phyloP scores from a whole-genome alignment of 2,329 filamentous ascomycete species.

The Rhynchosporium agropyri region DNA sequence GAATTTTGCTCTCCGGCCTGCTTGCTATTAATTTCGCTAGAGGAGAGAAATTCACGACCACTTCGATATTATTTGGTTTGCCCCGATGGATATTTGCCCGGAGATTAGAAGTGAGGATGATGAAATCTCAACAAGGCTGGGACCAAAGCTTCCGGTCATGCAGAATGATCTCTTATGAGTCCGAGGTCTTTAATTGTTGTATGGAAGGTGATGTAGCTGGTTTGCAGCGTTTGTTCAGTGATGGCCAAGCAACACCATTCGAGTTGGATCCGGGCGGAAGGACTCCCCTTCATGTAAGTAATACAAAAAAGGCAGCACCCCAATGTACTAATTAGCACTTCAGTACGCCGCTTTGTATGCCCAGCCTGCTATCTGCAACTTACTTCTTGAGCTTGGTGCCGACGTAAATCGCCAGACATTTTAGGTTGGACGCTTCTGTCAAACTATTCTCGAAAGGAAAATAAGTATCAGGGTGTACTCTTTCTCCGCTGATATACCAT shows the following conservation, averaged over 20 bases:
- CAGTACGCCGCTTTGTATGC: conserved; percentile 6
- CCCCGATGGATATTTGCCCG: conserved; percentile 21
- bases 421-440: neutral
- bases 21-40: neutral
- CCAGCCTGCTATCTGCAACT: neutral
- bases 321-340: neutral
- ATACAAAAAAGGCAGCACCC: neutral
- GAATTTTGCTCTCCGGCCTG: neutral
- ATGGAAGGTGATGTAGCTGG: conserved; percentile 16
- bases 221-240: neutral
- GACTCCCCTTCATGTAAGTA: neutral
- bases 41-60: neutral
- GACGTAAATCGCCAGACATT: neutral
- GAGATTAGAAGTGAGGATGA: conserved; percentile 17
- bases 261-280: neutral
- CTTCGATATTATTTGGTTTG: conserved; percentile 10
- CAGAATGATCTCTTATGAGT: conserved; percentile 15
- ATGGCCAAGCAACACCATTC: neutral
- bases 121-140: conserved; percentile 22
- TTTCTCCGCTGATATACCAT: neutral
- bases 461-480: neutral
- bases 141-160: conserved; percentile 23
- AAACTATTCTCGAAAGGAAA: neutral
- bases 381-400: neutral
- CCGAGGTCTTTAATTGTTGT: conserved; percentile 17